These are phyloP conservation scores for Myxozyma lipomycoides DNA, from an alignment of 805 yeast genomes.

Conservation along the genomic window DNA sequence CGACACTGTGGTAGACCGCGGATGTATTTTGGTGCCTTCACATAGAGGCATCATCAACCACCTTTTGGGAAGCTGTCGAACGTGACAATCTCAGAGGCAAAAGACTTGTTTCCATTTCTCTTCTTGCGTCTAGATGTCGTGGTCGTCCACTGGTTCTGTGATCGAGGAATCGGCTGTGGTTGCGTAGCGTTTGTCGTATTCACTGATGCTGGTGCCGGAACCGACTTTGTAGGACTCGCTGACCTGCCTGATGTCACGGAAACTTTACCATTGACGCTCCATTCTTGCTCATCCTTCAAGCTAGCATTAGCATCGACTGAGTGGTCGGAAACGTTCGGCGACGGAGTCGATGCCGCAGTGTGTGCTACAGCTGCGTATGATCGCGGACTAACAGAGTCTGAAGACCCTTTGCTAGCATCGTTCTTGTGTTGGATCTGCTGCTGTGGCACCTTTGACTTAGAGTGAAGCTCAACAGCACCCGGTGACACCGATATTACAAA, in stretches of 20 bases:
- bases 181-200: not conserved
- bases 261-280: not conserved
- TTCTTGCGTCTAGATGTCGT: constrained; percentile 18
- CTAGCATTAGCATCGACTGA: not conserved
- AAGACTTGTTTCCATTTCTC: constrained; percentile 6
- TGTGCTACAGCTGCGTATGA: not conserved
- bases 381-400: not conserved
- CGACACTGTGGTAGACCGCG: too few relatives aligned
- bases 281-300: not conserved
- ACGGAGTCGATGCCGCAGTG: not conserved
- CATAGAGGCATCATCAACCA: constrained; percentile 6
- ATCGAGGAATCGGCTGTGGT: not conserved
- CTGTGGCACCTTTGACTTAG: not conserved
- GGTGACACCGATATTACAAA: not conserved
- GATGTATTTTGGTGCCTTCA: too few relatives aligned
- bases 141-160: constrained; percentile 22
- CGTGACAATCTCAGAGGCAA: not conserved
- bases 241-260: not conserved
- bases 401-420: not conserved
- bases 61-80: constrained; percentile 11
- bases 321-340: too few relatives aligned
- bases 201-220: not conserved
- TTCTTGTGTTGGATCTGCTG: not conserved
- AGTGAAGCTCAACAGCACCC: not conserved
- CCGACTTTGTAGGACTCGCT: not conserved